phyloP scores from a whole-genome alignment of 805 yeast genomes.

The Candida railenensis region DNA sequence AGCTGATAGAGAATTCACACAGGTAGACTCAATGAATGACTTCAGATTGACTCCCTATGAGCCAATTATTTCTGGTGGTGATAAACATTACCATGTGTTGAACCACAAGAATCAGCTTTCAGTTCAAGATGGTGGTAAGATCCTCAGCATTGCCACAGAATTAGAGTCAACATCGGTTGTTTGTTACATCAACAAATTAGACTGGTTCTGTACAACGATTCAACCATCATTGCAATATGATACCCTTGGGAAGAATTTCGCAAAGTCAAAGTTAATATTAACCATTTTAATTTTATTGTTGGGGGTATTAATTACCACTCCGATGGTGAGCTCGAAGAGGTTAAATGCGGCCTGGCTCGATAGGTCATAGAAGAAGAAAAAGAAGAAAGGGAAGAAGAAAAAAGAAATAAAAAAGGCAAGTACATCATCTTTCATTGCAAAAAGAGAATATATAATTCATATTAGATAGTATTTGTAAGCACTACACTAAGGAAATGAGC shows the following conservation, averaged over 20 bases:
- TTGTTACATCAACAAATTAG: constrained; percentile 57
- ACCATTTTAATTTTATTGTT: constrained; percentile 57
- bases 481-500: too few species aligned
- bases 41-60: constrained; percentile 64
- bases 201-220: constrained; percentile 72
- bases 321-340: constrained; percentile 54
- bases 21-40: constrained; percentile 52
- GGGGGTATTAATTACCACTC: constrained; percentile 49
- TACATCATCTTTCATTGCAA: too few species aligned
- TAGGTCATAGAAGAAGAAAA: constrained; percentile 1
- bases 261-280: constrained; percentile 56
- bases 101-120: constrained; percentile 38
- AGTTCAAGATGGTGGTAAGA: constrained; percentile 13
- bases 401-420: neutral
- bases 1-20: constrained; percentile 49
- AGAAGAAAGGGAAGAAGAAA: neutral
- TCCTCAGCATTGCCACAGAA: constrained; percentile 48
- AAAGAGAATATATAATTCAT: too few species aligned
- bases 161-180: constrained; percentile 81
- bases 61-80: constrained; percentile 46
- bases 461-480: too few species aligned
- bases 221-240: constrained; percentile 87
- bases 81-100: constrained; percentile 32
- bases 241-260: constrained; percentile 64
- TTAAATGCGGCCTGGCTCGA: constrained; percentile 55